A percentile compares a stretch with the other conserved stretches of the same genome.
phyloP scores from a whole-genome alignment of 768 basidiomycete species.

The Strobilomyces dryophilus region DNA sequence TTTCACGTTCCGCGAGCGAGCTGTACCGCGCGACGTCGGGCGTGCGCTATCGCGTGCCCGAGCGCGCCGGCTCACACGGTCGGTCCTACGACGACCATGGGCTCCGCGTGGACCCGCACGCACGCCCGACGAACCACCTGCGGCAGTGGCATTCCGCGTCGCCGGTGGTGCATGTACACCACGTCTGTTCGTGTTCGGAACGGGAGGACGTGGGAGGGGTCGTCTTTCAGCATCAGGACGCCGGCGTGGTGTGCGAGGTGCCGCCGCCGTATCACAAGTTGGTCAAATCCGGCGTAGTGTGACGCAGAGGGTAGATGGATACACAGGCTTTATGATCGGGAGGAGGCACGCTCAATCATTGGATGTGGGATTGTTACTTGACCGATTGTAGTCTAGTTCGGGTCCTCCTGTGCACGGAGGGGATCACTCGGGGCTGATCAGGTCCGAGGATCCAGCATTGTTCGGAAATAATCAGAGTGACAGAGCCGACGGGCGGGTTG shows the following conservation, averaged over 20 bases:
- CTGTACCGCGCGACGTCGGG: conserved; percentile 9
- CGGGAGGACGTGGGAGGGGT: background rate
- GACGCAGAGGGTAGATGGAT: background rate
- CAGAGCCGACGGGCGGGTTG: background rate
- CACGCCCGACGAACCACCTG: conserved; percentile 9
- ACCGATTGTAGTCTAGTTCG: background rate
- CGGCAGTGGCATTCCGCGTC: conserved; percentile 22
- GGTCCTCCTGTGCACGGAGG: background rate
- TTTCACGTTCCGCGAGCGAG: conserved; percentile 25
- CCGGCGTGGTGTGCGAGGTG: conserved; percentile 15
- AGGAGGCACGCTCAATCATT: background rate
- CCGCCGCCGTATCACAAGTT: conserved; percentile 27
- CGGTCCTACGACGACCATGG: background rate
- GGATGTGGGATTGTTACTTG: background rate
- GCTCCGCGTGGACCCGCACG: background rate
- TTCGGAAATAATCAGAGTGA: background rate
- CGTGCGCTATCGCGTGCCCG: background rate
- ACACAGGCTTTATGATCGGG: background rate
- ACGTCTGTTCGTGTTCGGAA: background rate
- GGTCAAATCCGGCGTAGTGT: background rate
- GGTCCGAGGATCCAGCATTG: background rate
- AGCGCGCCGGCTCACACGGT: background rate
- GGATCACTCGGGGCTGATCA: background rate
- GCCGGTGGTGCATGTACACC: conserved; percentile 1
- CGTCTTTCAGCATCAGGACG: conserved; percentile 19